phyloP scores from a whole-genome alignment of 306 rosid species.

The Pachyrhizus erosus region DNA sequence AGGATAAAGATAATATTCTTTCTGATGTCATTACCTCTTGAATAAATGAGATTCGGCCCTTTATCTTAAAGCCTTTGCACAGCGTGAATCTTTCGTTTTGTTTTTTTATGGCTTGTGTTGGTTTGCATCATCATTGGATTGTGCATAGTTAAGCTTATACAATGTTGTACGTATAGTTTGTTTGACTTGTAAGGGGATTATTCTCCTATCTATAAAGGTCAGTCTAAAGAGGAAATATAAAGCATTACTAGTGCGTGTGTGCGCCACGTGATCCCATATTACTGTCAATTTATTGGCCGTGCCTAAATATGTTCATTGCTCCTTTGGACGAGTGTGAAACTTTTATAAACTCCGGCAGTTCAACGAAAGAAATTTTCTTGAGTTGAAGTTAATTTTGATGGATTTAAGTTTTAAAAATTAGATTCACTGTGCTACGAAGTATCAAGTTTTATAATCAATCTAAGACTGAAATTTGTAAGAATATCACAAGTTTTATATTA shows the following conservation, averaged over 20 bases:
- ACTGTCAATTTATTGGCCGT: background rate
- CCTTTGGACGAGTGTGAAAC: background rate
- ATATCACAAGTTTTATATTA: no score
- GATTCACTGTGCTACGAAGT: no score
- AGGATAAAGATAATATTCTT: slow-evolving; percentile 43
- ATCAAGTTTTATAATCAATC: no score
- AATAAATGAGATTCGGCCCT: slow-evolving; percentile 42
- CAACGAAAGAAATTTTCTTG: no score
- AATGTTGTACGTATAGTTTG: slow-evolving; percentile 52
- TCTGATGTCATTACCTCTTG: slow-evolving; percentile 27
- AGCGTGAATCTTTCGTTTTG: background rate
- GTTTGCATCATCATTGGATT: slow-evolving; percentile 43
- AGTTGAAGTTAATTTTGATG: no score
- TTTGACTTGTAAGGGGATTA: slow-evolving; percentile 22
- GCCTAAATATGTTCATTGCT: background rate
- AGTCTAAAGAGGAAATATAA: slow-evolving; percentile 24
- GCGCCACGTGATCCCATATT: background rate
- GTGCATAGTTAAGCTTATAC: slow-evolving; percentile 39
- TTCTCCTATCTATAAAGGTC: slow-evolving; percentile 18
- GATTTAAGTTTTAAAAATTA: no score
- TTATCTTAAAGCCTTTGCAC: slow-evolving; percentile 40
- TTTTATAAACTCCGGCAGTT: no score
- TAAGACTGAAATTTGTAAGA: no score
- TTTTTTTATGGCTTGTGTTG: slow-evolving; percentile 9
- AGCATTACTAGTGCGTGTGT: background rate